Evolutionary conservation across 2,329 filamentous ascomycete species (phyloP), one percentile per base, ranked within the genome.

Genomic region (Neonectria magnoliae): DNA sequence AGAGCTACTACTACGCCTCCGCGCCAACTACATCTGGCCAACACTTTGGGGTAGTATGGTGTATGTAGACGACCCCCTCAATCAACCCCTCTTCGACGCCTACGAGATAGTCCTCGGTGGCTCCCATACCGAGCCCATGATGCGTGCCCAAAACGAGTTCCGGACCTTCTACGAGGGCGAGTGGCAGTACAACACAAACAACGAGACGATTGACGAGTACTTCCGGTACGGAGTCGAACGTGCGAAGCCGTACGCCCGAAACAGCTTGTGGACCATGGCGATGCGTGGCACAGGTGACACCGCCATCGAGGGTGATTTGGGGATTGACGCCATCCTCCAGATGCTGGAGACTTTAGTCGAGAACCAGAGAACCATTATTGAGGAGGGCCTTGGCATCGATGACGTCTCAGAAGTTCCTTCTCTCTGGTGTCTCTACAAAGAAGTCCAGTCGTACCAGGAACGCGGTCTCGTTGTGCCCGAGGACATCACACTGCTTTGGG

Each of bases 21-120:
- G 88, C 41, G 91, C 91, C 16, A 93, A 93, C 76, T 93, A 93
- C 72, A 81, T 93, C 54, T 93, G 91, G 91, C 91, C 91, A 0
- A 86, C 90, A 1, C 82, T 88, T 75, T 93, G 91, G 91, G 86
- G 84, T 6, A 86, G 84, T 67, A 92, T 92, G 84, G 91, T 93
- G 72, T 88, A 89, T 73, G 85, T 92, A 1, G 91, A 93, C 65
- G 91, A 93, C 73, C 82, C 86, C 3, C 82, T 84, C 31, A 93
- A 89, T 69, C 89, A 92, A 73, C 87, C 88, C 0, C 83, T 92
- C 5, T 89, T 91, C 0, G 89, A 93, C 70, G 90, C 90, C n/a
- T 93, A 88, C 74, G 91, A 89, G 44, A 87, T 93, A 61, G 90
- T 93, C 1, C 87, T 93, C 75, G 90, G 90, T 3, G 90, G 88